phyloP scores from a whole-genome alignment of 2,329 filamentous ascomycete genomes.

The Piedraia hortae region DNA sequence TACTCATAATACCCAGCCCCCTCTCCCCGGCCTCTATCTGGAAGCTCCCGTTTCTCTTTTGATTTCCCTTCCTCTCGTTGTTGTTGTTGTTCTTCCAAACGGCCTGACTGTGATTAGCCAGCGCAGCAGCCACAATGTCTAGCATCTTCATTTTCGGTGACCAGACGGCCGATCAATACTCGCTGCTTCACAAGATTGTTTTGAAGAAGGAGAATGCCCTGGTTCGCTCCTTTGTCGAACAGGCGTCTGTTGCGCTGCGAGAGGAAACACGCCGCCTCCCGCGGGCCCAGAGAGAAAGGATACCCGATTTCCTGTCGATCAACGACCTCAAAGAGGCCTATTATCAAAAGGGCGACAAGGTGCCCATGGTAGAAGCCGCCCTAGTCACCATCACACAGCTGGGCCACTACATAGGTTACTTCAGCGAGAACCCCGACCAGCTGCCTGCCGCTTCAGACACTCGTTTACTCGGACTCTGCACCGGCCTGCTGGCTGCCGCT shows the following conservation, averaged over 20 bases:
- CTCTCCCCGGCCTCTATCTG: no score
- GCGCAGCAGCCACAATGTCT: no score
- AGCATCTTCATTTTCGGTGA: constrained; percentile 39
- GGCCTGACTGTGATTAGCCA: no score
- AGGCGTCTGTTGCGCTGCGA: constrained; percentile 28
- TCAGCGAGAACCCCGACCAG: constrained; percentile 26
- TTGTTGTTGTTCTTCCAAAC: no score
- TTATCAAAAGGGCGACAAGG: constrained; percentile 27
- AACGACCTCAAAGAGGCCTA: constrained; percentile 39
- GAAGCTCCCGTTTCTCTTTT: no score
- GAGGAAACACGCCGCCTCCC: constrained; percentile 31
- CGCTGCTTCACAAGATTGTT: constrained; percentile 25
- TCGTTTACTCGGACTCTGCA: constrained; percentile 36
- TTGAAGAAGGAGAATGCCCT: constrained; percentile 27
- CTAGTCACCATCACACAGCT: constrained; percentile 37
- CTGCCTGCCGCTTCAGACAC: constrained; percentile 21
- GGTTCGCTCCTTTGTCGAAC: constrained; percentile 33
- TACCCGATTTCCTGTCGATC: constrained; percentile 34
- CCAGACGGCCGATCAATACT: constrained; percentile 40
- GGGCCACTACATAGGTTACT: constrained; percentile 39
- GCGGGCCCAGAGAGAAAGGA: constrained; percentile 26
- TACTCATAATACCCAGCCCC: no score
- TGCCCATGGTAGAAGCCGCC: constrained; percentile 35
- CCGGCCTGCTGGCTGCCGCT: constrained; percentile 40
- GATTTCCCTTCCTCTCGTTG: no score